These are phyloP conservation scores for Hymenoscyphus albidus DNA, from an alignment of 2,329 filamentous ascomycete genomes.

Conservation along the genomic window DNA sequence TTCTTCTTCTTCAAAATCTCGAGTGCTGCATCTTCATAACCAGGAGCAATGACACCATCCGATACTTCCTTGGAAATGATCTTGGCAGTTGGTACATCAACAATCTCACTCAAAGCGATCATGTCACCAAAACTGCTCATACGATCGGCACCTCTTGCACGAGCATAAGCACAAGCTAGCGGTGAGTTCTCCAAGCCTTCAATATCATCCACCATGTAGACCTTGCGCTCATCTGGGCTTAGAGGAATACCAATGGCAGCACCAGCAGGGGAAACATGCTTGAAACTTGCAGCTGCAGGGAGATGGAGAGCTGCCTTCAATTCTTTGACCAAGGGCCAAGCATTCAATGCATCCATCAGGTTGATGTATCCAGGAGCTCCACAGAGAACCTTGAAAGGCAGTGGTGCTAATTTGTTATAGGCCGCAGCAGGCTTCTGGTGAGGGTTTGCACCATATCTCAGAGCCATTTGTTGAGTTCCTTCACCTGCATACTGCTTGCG, in stretches of 20 bases:
- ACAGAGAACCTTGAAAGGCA: conserved; percentile 93
- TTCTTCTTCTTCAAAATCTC: conserved; percentile 97
- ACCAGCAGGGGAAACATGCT: conserved; percentile 96
- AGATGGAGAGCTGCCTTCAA: conserved; percentile 82
- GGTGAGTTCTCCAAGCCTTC: conserved; percentile 79
- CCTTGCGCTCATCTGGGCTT: conserved; percentile 83
- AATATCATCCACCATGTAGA: conserved; percentile 98
- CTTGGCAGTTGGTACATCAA: conserved; percentile 89
- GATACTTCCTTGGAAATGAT: conserved; percentile 98
- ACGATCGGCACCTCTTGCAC: conserved; percentile 90
- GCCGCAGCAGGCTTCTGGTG: conserved; percentile 96
- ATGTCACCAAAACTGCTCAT: conserved; percentile 99
- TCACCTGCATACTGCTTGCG: conserved; percentile 90
- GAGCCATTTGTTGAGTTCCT: conserved; percentile 75
- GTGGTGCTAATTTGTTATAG: conserved; percentile 64
- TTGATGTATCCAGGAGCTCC: conserved; percentile 97
- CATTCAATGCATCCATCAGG: conserved; percentile 90
- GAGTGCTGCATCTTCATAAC: conserved; percentile 78
- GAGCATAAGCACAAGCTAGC: conserved; percentile 91
- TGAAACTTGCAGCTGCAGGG: conserved; percentile 95
- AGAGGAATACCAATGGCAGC: conserved; percentile 90
- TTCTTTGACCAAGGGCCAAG: conserved; percentile 96
- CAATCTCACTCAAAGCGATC: conserved; percentile 85
- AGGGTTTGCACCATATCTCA: conserved; percentile 95
- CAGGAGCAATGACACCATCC: conserved; percentile 90